Conservation (phyloP, 257 asterid genomes). For the Lavandula angustifolia region DNA sequence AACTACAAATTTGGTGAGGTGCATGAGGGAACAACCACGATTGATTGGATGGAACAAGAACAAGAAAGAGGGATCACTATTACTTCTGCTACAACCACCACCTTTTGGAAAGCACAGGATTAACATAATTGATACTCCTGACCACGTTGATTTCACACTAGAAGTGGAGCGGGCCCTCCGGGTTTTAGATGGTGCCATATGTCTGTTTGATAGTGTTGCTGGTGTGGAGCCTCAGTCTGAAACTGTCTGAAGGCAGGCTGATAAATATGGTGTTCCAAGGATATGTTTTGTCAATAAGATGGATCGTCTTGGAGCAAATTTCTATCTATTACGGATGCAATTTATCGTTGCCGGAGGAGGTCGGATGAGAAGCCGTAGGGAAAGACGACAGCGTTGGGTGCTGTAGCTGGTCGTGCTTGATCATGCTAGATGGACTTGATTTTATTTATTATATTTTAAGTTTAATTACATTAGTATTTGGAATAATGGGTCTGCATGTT, state of each 20-base stretch:
- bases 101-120: constrained; percentile 91
- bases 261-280: constrained; percentile 93
- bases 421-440: no score
- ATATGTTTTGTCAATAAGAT: constrained; percentile 96
- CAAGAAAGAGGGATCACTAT: constrained; percentile 96
- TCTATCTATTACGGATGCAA: constrained; percentile 29
- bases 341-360: no score
- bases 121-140: constrained; percentile 97
- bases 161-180: constrained; percentile 98
- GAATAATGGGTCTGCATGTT: no score
- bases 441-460: no score
- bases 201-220: constrained; percentile 96
- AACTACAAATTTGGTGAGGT: constrained; percentile 98
- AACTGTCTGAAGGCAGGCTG: constrained; percentile 99
- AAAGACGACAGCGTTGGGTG: no score
- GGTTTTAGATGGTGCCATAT: constrained; percentile 91
- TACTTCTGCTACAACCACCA: constrained; percentile 95
- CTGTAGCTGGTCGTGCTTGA: no score
- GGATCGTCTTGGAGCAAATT: constrained; percentile 98
- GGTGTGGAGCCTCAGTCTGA: constrained; percentile 99
- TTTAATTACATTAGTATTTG: no score
- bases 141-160: constrained; percentile 96
- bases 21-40: constrained; percentile 96
- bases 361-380: no score
- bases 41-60: constrained; percentile 99